phyloP scores from a whole-genome alignment of 345 rosid genomes.

The Syzygium aqueum region DNA sequence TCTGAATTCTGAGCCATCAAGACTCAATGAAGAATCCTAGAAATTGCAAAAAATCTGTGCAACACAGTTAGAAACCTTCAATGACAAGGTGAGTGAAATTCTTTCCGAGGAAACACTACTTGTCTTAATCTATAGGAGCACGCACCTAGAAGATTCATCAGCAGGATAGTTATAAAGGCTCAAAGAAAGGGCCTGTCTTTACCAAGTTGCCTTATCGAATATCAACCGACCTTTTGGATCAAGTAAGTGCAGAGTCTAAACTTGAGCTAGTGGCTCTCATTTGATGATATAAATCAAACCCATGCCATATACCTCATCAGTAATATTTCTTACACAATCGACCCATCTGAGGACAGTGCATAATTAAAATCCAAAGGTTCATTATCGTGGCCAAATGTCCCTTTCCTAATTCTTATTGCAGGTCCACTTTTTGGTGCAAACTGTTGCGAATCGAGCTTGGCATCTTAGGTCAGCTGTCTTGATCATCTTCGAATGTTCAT shows the following conservation, averaged over 20 bases:
- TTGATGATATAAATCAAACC: background rate
- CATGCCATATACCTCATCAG: background rate
- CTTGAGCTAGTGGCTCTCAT: background rate
- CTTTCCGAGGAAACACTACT: background rate
- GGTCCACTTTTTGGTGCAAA: background rate
- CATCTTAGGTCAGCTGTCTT: background rate
- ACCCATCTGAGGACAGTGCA: background rate
- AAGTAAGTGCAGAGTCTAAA: background rate
- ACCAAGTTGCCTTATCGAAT: background rate
- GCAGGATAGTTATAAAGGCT: background rate
- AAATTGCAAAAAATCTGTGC: background rate
- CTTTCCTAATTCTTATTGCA: background rate
- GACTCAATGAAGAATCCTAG: background rate
- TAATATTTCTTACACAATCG: background rate
- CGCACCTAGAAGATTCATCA: background rate
- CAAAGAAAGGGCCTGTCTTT: background rate
- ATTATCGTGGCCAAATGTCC: background rate
- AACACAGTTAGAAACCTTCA: background rate
- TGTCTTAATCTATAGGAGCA: background rate
- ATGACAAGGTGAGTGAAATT: background rate
- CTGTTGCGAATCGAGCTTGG: background rate
- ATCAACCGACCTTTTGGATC: background rate
- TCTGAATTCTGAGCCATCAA: background rate
- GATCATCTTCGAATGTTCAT: background rate
- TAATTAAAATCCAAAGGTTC: background rate